phyloP scores from a whole-genome alignment of 371 early-diverging fungal genomes.

The Syncephalastrum sp. region DNA sequence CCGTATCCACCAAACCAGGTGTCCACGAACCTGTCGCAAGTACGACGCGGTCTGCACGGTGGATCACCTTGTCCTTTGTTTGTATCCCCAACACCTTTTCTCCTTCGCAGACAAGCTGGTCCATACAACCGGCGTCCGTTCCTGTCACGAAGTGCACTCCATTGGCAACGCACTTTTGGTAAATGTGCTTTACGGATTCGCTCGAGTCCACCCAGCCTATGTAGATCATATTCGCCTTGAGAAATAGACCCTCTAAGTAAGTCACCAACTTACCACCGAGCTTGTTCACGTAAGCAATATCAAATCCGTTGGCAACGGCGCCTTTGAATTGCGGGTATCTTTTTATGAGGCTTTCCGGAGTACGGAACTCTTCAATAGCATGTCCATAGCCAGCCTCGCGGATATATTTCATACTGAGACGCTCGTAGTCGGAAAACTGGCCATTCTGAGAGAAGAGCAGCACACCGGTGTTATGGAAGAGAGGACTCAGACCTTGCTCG shows the following conservation, averaged over 20 bases:
- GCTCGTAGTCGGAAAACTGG: slow-evolving; percentile 31
- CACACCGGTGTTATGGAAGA: slow-evolving; percentile 46
- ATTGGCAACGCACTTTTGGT: slow-evolving; percentile 29
- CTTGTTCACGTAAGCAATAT: slow-evolving; percentile 34
- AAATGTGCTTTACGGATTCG: slow-evolving; percentile 30
- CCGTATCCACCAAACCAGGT: slow-evolving; percentile 42
- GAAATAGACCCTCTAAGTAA: neutral
- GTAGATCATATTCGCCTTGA: neutral
- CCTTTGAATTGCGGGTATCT: slow-evolving; percentile 34
- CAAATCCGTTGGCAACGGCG: slow-evolving; percentile 27
- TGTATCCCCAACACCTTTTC: slow-evolving; percentile 34
- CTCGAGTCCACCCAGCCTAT: slow-evolving; percentile 43
- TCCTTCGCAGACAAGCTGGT: slow-evolving; percentile 14
- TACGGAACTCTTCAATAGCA: slow-evolving; percentile 27
- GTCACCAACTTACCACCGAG: slow-evolving; percentile 23
- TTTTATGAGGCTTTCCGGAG: slow-evolving; percentile 22
- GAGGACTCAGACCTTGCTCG: slow-evolving; percentile 17
- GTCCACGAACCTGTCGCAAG: slow-evolving; percentile 60
- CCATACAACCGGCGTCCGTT: slow-evolving; percentile 27
- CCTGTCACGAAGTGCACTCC: slow-evolving; percentile 44
- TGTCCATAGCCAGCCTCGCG: slow-evolving; percentile 36
- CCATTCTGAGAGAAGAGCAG: slow-evolving; percentile 29
- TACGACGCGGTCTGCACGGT: slow-evolving; percentile 38
- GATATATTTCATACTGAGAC: slow-evolving; percentile 28
- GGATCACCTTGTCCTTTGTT: slow-evolving; percentile 39